Base-by-base conservation (phyloP, 2,329 filamentous ascomycete genomes). In the Westerdykella aurantiaca region DNA sequence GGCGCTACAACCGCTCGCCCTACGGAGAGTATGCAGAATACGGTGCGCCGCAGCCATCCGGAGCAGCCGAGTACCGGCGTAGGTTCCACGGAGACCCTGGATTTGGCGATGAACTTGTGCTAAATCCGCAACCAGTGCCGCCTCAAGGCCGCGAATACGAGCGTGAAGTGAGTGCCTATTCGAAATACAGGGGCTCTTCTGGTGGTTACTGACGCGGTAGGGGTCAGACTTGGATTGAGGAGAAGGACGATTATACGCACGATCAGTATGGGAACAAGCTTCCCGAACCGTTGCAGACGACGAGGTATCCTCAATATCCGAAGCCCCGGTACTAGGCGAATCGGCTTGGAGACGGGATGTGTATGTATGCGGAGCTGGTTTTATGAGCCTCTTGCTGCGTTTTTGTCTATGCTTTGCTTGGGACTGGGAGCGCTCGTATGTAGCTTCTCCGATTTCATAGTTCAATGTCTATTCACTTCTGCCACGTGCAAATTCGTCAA, bases 61-160 rank as follows among this genome's bases (percentile, higher is more conserved):
- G 60, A 34, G 56, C 60, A 14, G 55, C 58, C 34, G 46, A 60
- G 38, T 63, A 63, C 46, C 48, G 58, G 48, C 60, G 60, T 60
- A 60, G 58, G 57, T 62, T 57, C 42, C 42, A 50, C 42, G 63
- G 63, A 46, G 63, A 66, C 46, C 50, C 56, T n/a, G 63, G 63
- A 34, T 66, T 66, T 53, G 63, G 63, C 38, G 63, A 66, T 48
- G 53, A 63, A 52, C 51, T 57, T 50, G 53, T 66, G 45, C 56
- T 62, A 55, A 64, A 66, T 53, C 63, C 62, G 14, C 63, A 66
- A 60, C 58, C 58, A 61, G 63, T 65, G 44, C 61, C 61, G 11
- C 52, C 59, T n/a, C 17, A 42, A 41, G 53, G 56, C 41, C 44
- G 46, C 37, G 55, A 57, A 34, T 58, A 58, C 39, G 57, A 63